These are phyloP conservation scores for Gastrolobium villosum DNA, from an alignment of 306 rosid genomes.

Conservation along the genomic window DNA sequence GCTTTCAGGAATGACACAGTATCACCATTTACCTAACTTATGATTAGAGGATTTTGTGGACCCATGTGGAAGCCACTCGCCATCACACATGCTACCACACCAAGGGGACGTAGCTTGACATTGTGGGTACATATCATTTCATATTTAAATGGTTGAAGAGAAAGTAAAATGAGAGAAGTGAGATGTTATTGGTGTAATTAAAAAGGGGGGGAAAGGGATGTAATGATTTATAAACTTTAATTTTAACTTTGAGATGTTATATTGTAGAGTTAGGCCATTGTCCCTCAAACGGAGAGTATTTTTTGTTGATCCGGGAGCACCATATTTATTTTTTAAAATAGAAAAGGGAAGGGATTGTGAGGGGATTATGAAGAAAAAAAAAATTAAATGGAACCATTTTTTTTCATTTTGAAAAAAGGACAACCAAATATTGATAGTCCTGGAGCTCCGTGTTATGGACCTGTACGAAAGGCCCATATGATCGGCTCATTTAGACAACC, in stretches of 20 bases:
- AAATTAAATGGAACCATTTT: no score
- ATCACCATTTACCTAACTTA: conserved; percentile 41
- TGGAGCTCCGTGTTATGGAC: no score
- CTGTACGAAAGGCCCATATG: no score
- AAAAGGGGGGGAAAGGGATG: background rate
- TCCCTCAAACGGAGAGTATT: no score
- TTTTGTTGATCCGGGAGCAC: no score
- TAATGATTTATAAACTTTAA: background rate
- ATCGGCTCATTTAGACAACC: no score
- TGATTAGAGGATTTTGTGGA: conserved; percentile 57
- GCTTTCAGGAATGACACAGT: conserved; percentile 20
- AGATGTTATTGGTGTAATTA: conserved; percentile 3
- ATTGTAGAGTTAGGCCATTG: no score
- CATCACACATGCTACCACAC: conserved; percentile 45
- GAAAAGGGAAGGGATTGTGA: no score
- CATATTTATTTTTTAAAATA: no score
- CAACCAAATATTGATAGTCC: no score
- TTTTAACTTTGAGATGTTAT: background rate
- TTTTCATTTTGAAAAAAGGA: no score
- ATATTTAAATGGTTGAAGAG: conserved; percentile 24
- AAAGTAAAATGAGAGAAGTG: conserved; percentile 21
- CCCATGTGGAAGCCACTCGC: conserved; percentile 54
- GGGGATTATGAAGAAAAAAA: no score
- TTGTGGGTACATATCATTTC: conserved; percentile 29
- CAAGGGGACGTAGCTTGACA: conserved; percentile 25